phyloP scores from a whole-genome alignment of 176 grass and related monocot genomes.

The Neostapfia colusana region DNA sequence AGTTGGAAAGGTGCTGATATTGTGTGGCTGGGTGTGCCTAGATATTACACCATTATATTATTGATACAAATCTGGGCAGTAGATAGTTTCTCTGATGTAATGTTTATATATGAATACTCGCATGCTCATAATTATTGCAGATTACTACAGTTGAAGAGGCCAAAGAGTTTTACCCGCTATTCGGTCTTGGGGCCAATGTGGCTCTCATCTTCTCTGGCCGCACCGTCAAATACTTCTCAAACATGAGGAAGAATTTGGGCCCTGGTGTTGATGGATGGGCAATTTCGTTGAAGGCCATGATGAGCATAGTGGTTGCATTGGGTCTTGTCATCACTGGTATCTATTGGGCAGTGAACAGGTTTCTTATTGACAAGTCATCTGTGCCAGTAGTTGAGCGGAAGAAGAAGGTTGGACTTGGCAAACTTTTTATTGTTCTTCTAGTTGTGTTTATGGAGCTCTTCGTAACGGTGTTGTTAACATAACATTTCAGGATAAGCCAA shows the following conservation, averaged over 20 bases:
- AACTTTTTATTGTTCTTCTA: not conserved
- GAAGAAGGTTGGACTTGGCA: conserved; percentile 68
- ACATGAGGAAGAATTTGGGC: conserved; percentile 82
- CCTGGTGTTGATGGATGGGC: conserved; percentile 96
- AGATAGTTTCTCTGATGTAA: not conserved
- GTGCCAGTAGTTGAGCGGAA: conserved; percentile 61
- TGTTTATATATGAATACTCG: not conserved
- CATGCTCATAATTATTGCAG: conserved; percentile 39
- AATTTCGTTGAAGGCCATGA: conserved; percentile 89
- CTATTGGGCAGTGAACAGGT: conserved; percentile 87
- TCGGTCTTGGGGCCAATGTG: conserved; percentile 89
- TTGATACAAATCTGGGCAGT: not conserved
- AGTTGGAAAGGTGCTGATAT: not conserved
- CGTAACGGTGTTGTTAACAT: conserved; percentile 32
- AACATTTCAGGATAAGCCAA: conserved; percentile 74
- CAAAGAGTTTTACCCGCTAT: conserved; percentile 96
- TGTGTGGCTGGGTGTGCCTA: not conserved
- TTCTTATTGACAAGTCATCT: conserved; percentile 65
- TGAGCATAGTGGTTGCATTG: conserved; percentile 91
- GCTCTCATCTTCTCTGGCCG: conserved; percentile 96
- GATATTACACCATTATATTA: not conserved
- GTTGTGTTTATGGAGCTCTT: conserved; percentile 23
- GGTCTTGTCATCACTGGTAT: conserved; percentile 71
- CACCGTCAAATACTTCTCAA: conserved; percentile 95
- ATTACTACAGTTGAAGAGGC: conserved; percentile 98